Conservation (phyloP, 257 asterid genomes). For the Hygrophila difformis region DNA sequence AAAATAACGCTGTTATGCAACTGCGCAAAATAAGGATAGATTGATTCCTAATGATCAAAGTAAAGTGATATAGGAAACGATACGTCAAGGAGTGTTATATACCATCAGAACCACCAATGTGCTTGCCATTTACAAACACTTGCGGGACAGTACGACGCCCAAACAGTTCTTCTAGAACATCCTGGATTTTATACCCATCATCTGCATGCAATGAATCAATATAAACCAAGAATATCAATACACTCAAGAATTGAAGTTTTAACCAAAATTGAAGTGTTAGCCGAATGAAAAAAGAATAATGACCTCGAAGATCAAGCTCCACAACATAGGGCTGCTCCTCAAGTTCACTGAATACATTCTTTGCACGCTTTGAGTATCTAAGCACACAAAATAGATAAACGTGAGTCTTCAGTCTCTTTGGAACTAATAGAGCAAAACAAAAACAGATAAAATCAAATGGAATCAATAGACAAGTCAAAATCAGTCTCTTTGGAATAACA, state of each 20-base stretch:
- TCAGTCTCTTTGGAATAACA: neutral
- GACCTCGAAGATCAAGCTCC: slow-evolving; percentile 98
- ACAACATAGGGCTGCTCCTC: slow-evolving; percentile 78
- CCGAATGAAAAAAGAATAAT: too few relatives aligned
- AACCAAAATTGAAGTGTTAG: too few relatives aligned
- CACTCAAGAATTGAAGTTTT: too few relatives aligned
- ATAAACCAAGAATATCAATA: too few relatives aligned
- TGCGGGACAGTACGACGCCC: slow-evolving; percentile 93
- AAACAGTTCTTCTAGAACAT: slow-evolving; percentile 63
- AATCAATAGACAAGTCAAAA: neutral
- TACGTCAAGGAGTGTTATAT: neutral
- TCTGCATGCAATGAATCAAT: slow-evolving; percentile 33
- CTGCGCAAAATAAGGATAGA: too few relatives aligned
- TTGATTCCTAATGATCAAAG: too few relatives aligned
- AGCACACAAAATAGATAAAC: slow-evolving; percentile 15
- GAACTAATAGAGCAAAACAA: too few relatives aligned
- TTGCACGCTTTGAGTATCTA: slow-evolving; percentile 71
- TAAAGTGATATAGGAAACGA: too few relatives aligned
- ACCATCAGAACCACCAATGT: slow-evolving; percentile 95
- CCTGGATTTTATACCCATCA: slow-evolving; percentile 75
- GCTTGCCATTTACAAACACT: slow-evolving; percentile 92
- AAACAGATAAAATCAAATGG: neutral
- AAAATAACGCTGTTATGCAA: neutral
- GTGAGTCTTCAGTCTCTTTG: too few relatives aligned
- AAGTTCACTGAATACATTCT: slow-evolving; percentile 58